Evolutionary conservation across 2,329 filamentous ascomycete species (phyloP).

Genomic region (Sarocladiaceae sp.): DNA sequence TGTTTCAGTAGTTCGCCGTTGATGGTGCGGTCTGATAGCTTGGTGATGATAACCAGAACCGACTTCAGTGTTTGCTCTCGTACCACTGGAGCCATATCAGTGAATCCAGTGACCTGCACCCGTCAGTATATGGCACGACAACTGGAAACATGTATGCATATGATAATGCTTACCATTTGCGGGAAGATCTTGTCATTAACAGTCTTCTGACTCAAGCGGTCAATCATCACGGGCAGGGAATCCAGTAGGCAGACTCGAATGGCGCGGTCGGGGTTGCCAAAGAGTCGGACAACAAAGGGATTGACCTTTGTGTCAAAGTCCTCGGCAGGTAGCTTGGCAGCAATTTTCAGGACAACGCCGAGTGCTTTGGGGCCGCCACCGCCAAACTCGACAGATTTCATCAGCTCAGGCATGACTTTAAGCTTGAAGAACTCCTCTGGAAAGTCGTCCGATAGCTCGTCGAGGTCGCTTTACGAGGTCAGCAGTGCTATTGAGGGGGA

Average conservation of each 20-base stretch:
- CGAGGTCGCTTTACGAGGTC: constrained; percentile 57
- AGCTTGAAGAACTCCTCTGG: constrained; percentile 98
- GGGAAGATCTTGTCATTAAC: constrained; percentile 98
- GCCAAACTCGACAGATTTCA: constrained; percentile 99
- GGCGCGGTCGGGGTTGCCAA: constrained; percentile 85
- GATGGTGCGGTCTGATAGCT: constrained; percentile 85
- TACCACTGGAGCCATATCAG: constrained; percentile 82
- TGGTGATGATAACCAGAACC: constrained; percentile 77
- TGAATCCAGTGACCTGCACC: constrained; percentile 79
- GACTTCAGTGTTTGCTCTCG: constrained; percentile 95
- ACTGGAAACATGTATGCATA: neutral
- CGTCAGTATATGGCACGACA: neutral
- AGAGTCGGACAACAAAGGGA: constrained; percentile 80
- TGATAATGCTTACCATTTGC: constrained; percentile 60
- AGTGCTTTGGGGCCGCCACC: constrained; percentile 92
- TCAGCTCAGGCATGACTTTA: constrained; percentile 87
- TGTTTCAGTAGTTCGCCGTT: constrained; percentile 90
- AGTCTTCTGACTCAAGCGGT: constrained; percentile 76
- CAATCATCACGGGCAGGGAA: constrained; percentile 84
- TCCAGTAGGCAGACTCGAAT: constrained; percentile 88
- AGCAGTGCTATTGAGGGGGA: constrained; percentile 13
- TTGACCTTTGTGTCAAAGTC: constrained; percentile 82
- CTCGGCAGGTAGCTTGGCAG: constrained; percentile 76
- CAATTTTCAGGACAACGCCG: constrained; percentile 81
- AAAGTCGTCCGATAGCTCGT: constrained; percentile 84